Conservation (phyloP, 768 basidiomycete genomes). For the Naganishia kalamii region DNA sequence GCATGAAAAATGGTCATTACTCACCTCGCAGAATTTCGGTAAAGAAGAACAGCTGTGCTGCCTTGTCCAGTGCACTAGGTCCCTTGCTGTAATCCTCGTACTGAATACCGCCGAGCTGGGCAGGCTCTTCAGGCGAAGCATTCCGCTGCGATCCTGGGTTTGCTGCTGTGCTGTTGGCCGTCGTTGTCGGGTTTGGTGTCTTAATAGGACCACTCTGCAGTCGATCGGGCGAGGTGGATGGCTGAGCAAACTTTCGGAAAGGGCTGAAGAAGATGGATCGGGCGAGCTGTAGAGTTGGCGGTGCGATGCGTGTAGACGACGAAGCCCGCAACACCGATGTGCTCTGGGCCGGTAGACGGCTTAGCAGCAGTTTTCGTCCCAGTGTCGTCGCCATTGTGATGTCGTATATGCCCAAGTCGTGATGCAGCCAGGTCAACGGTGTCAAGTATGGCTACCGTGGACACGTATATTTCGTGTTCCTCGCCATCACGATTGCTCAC, state of each 20-base stretch:
- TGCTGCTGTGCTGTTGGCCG: slow-evolving; percentile 21
- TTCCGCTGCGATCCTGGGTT: slow-evolving; percentile 25
- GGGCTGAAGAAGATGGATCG: slow-evolving; percentile 29
- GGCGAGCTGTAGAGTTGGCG: slow-evolving; percentile 32
- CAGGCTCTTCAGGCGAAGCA: slow-evolving; percentile 21
- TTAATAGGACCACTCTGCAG: slow-evolving; percentile 34
- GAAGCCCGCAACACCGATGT: slow-evolving; percentile 10
- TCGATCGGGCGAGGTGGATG: slow-evolving; percentile 30
- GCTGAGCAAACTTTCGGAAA: slow-evolving; percentile 30
- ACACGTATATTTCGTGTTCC: not conserved
- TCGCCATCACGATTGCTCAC: not conserved
- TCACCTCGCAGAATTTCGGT: slow-evolving; percentile 93
- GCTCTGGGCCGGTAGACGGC: slow-evolving; percentile 10
- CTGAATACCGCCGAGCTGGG: slow-evolving; percentile 24
- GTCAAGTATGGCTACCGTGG: not conserved
- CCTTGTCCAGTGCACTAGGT: slow-evolving; percentile 89
- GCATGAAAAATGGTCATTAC: slow-evolving; percentile 31
- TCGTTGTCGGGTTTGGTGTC: slow-evolving; percentile 33
- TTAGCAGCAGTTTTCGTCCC: slow-evolving; percentile 5
- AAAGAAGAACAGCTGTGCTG: slow-evolving; percentile 93
- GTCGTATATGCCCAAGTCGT: no score
- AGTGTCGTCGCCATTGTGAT: slow-evolving; percentile 9
- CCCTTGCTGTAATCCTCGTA: slow-evolving; percentile 52
- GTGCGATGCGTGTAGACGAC: slow-evolving; percentile 2
- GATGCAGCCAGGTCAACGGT: no score